Conservation (phyloP, 768 basidiomycete genomes). For the Russula sp. region DNA sequence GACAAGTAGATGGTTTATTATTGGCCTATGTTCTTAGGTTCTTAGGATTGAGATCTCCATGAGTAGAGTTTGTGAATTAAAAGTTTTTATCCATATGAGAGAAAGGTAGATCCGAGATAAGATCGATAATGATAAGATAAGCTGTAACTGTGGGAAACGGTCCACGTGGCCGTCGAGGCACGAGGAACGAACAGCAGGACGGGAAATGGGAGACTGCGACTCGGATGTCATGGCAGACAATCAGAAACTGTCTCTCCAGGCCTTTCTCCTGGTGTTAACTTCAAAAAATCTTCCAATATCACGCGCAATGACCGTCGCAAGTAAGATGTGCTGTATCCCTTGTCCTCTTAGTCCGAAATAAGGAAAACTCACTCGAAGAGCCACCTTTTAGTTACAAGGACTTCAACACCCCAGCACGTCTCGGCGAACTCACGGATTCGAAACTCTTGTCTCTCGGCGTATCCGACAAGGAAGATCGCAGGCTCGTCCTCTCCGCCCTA, state of each 20-base stretch:
- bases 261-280: constrained; percentile 30
- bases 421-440: constrained; percentile 50
- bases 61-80: background rate
- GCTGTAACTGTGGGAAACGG: background rate
- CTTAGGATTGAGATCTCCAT: background rate
- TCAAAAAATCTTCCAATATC: constrained; percentile 25
- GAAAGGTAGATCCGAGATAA: no score
- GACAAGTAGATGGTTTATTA: constrained; percentile 37
- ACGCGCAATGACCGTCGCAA: constrained; percentile 30
- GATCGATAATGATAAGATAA: background rate
- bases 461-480: constrained; percentile 57
- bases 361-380: background rate
- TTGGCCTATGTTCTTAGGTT: background rate
- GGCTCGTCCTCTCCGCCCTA: constrained; percentile 48
- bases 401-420: constrained; percentile 51
- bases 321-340: constrained; percentile 27
- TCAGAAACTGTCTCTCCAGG: constrained; percentile 25
- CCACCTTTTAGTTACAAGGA: constrained; percentile 53
- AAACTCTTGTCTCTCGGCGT: constrained; percentile 55
- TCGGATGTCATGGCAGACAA: constrained; percentile 13
- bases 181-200: no score
- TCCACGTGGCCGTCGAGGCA: background rate
- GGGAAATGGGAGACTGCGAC: no score
- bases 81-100: background rate
- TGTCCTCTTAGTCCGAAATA: background rate